Evolutionary conservation across 768 basidiomycete species (phyloP).

Genomic region (Xerocomus potaroensis): DNA sequence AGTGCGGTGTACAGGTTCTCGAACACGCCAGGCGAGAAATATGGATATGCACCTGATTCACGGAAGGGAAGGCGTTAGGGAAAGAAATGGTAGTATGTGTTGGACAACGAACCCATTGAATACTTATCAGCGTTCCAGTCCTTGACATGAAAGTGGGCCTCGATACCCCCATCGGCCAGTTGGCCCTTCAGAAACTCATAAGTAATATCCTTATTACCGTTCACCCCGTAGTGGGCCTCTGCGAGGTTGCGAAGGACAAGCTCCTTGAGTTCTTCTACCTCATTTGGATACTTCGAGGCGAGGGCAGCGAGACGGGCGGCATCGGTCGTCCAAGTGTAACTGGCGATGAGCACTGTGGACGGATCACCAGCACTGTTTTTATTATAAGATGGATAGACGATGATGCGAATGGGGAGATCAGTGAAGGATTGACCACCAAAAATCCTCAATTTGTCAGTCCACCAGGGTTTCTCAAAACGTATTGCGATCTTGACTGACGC

Average conservation of each 20-base stretch:
- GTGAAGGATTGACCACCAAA: constrained; percentile 41
- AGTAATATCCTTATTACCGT: neutral
- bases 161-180: constrained; percentile 15
- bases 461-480: constrained; percentile 42
- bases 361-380: constrained; percentile 16
- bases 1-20: constrained; percentile 29
- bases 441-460: constrained; percentile 33
- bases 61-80: neutral
- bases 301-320: constrained; percentile 36
- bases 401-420: constrained; percentile 36
- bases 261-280: constrained; percentile 25
- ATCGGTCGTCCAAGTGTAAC: constrained; percentile 39
- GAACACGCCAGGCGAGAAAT: constrained; percentile 40
- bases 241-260: constrained; percentile 23
- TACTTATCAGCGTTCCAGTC: constrained; percentile 33
- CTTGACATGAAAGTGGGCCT: constrained; percentile 26
- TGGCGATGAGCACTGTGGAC: too few species aligned
- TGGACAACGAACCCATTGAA: constrained; percentile 30
- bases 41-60: constrained; percentile 37
- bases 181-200: too few species aligned
- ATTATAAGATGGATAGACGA: constrained; percentile 44
- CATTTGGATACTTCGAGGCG: constrained; percentile 9
- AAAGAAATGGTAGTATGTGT: neutral
- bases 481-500: constrained; percentile 40
- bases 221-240: constrained; percentile 13